Conservation (phyloP, 2,329 filamentous ascomycete species). For the Penicillium polonicum region DNA sequence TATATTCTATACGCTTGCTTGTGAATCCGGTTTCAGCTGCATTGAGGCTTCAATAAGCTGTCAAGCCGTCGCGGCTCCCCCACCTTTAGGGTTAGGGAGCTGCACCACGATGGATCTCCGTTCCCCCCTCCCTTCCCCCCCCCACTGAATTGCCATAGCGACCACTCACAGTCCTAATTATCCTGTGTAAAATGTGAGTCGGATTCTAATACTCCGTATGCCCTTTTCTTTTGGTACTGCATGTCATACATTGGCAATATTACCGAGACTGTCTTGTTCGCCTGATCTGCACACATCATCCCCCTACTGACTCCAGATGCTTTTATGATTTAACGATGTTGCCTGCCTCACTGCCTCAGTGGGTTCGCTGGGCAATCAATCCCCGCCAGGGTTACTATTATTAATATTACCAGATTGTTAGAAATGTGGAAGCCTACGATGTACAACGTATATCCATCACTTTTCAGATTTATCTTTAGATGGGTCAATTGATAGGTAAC, state of each 20-base stretch:
- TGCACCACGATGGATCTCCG: slow-evolving; percentile 10
- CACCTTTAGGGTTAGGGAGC: slow-evolving; percentile 13
- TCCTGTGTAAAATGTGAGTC: background rate
- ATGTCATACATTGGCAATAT: slow-evolving; percentile 6
- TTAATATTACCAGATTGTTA: background rate
- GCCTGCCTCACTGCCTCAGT: slow-evolving; percentile 20
- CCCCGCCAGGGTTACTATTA: slow-evolving; percentile 9
- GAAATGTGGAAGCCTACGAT: slow-evolving; percentile 11
- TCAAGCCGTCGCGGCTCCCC: slow-evolving; percentile 12
- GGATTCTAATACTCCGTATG: background rate
- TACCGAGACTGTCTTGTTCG: slow-evolving; percentile 15
- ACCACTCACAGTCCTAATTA: slow-evolving; percentile 8
- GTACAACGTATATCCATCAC: background rate
- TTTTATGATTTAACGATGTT: slow-evolving; percentile 8
- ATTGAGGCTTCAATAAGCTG: slow-evolving; percentile 17
- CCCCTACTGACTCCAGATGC: slow-evolving; percentile 10
- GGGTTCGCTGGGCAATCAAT: background rate
- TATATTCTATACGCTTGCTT: background rate
- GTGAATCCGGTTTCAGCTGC: slow-evolving; percentile 24
- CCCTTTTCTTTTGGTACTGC: background rate
- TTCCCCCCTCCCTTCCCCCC: slow-evolving; percentile 1
- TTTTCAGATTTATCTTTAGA: background rate
- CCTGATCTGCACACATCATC: background rate
- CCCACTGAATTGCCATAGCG: slow-evolving; percentile 23
- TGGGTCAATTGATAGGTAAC: background rate